Evolutionary conservation across 257 asterid species (phyloP), one percentile per base, ranked within the genome.

Genomic region (Voacanga thouarsii): DNA sequence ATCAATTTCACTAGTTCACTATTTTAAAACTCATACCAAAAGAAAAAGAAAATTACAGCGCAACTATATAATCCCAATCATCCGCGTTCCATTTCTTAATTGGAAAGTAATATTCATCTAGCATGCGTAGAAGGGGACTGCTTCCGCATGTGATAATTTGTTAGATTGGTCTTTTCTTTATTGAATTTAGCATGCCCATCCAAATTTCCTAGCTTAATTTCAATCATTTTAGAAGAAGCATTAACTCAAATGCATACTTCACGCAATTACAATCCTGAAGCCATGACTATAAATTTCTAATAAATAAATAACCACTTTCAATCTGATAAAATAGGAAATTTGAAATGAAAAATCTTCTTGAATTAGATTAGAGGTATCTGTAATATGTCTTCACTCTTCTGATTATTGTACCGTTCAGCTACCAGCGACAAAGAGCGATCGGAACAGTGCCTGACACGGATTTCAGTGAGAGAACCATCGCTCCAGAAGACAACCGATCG

Each of bases 381-480:
- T 37, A 65, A 18, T 33, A 18, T 19, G 26, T 5, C 0, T 18
- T 66, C 28, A 15, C 72, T 7, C 49, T 18, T 1, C 9, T 6
- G 6, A 19, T 18, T 66, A 15, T 28, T 18, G 12, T 72, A 94
- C 97, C 97, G 84, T 80, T 86, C 78, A 47, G 94, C 90, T 18
- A 92, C 89, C 78, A 92, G 53, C 44, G 90, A 84, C 64, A 91
- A 86, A 66, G 96, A 88, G 15, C 86, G 89, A 88, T 89, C 86
- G 12, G 98, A 92, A 80, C 97, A 94, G 78, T 92, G 97, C 81
- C 97, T 86, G 69, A 88, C 86, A 39, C 96, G 90, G 82, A 94
- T 85, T 64, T 79, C 85, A 7, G 84, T 84, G 10, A 94, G 91
- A 75, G 69, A 73, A 3, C 92, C 92, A 1, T 81, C 82, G 70